Conservation (phyloP, 352 stramenopile genomes). For the Pythium insidiosum region DNA sequence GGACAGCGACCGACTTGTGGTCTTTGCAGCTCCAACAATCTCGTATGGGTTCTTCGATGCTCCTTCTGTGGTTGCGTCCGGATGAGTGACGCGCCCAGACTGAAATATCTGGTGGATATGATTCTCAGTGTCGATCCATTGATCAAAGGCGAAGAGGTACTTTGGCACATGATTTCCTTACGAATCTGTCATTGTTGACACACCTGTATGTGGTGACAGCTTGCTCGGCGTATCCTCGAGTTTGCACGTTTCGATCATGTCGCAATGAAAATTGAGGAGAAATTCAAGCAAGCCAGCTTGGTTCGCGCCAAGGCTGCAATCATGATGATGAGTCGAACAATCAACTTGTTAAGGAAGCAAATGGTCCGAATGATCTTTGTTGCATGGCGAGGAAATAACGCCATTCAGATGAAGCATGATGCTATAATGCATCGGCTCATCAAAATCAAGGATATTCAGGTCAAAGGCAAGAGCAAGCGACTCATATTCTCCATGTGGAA, state of each 20-base stretch:
- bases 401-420: constrained; percentile 28
- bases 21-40: constrained; percentile 67
- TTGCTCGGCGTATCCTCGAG: constrained; percentile 64
- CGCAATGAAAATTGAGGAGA: constrained; percentile 61
- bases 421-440: constrained; percentile 53
- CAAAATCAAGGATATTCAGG: constrained; percentile 56
- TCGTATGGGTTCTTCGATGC: constrained; percentile 57
- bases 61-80: constrained; percentile 62
- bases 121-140: constrained; percentile 58
- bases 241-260: constrained; percentile 77
- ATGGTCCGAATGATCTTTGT: constrained; percentile 74
- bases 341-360: constrained; percentile 38
- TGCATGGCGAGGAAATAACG: constrained; percentile 70
- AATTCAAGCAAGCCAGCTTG: constrained; percentile 73
- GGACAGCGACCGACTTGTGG: constrained; percentile 25
- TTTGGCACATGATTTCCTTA: background rate
- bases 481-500: constrained; percentile 53
- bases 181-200: too few species aligned
- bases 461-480: constrained; percentile 29
- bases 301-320: constrained; percentile 66
- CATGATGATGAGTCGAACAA: constrained; percentile 77
- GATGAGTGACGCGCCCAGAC: constrained; percentile 58
- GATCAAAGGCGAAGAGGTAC: constrained; percentile 46
- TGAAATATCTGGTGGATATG: constrained; percentile 79
- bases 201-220: too few species aligned